A percentile compares a stretch with the other conserved stretches of the same genome.
These are phyloP conservation scores for Mimosa bimucronata DNA, from an alignment of 306 rosid genomes.

Conservation along the genomic window DNA sequence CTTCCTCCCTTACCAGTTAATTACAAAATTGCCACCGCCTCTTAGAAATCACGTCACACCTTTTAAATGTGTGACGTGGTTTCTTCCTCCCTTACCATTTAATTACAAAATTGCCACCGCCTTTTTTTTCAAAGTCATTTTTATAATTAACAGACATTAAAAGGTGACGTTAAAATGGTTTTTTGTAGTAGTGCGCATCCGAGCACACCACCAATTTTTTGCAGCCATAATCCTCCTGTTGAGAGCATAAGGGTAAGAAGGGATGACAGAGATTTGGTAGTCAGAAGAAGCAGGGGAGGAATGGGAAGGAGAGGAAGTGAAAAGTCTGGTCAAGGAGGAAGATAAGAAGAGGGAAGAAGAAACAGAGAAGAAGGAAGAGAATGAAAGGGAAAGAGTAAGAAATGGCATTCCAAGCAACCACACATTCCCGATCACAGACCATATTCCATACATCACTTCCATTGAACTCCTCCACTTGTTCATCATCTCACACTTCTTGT, in stretches of 20 bases:
- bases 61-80: too few relatives aligned
- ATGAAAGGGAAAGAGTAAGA: conserved; percentile 89
- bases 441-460: conserved; percentile 85
- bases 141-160: too few relatives aligned
- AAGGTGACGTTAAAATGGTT: too few relatives aligned
- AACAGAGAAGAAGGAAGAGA: conserved; percentile 54
- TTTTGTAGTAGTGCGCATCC: too few relatives aligned
- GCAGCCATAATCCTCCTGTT: conserved; percentile 65
- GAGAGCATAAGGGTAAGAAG: conserved; percentile 61
- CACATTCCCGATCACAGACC: conserved; percentile 98
- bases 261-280: conserved; percentile 78
- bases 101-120: too few relatives aligned
- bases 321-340: conserved; percentile 61
- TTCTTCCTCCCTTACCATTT: too few relatives aligned
- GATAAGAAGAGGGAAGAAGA: conserved; percentile 74
- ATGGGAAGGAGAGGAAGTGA: not conserved
- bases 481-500: conserved; percentile 73
- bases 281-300: conserved; percentile 75
- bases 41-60: too few relatives aligned
- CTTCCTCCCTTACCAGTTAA: too few relatives aligned
- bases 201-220: too few relatives aligned
- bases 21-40: too few relatives aligned
- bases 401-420: conserved; percentile 95
- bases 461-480: conserved; percentile 70
- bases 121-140: too few relatives aligned